Percentiles rank a stretch among this genome's conserved stretches.
phyloP scores from a whole-genome alignment of 1,284 basidiomycete species.

The Fomitopsis schrenkii region DNA sequence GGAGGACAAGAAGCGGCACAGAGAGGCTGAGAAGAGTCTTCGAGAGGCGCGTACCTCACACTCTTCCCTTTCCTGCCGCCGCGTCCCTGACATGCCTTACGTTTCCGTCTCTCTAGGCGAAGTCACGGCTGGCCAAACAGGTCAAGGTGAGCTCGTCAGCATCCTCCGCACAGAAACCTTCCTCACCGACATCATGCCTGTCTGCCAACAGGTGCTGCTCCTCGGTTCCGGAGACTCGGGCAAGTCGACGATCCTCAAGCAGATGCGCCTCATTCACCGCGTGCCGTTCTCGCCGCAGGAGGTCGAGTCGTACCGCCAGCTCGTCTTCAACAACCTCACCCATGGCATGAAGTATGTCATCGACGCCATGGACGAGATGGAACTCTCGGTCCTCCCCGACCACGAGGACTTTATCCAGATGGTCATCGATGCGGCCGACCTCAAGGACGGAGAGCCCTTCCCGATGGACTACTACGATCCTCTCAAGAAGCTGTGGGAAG shows the following conservation, averaged over 20 bases:
- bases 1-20: constrained; percentile 58
- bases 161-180: constrained; percentile 10
- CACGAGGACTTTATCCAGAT: constrained; percentile 55
- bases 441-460: constrained; percentile 80
- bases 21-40: constrained; percentile 63
- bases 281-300: constrained; percentile 75
- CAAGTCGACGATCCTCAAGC: constrained; percentile 91
- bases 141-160: constrained; percentile 62
- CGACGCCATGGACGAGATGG: constrained; percentile 88
- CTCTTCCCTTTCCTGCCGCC: background rate
- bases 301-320: constrained; percentile 78
- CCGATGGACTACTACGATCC: constrained; percentile 62
- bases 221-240: constrained; percentile 93
- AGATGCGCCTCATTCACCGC: constrained; percentile 87
- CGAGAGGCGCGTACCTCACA: constrained; percentile 45
- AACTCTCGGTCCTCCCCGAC: constrained; percentile 62
- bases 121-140: constrained; percentile 62
- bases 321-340: constrained; percentile 90
- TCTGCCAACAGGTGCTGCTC: constrained; percentile 61
- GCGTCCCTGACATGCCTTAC: background rate
- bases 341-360: constrained; percentile 80
- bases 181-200: background rate
- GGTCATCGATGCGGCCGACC: constrained; percentile 65
- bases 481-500: constrained; percentile 74
- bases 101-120: constrained; percentile 43